A percentile compares a stretch with the other conserved stretches of the same genome.
These are phyloP conservation scores for Pontederia crassipes DNA, from an alignment of 176 grass and related monocot genomes.

Conservation along the genomic window DNA sequence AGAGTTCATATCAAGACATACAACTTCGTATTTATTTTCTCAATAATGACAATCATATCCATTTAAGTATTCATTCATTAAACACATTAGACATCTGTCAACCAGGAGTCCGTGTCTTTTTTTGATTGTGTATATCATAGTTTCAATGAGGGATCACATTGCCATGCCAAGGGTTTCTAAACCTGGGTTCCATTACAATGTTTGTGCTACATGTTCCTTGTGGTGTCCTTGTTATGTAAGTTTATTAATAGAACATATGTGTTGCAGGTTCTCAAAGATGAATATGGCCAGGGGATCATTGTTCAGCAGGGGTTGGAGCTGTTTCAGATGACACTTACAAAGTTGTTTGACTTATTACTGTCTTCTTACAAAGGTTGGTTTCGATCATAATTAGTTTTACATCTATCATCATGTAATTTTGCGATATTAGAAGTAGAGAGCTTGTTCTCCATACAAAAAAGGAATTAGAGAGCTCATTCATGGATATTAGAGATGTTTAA, in stretches of 20 bases:
- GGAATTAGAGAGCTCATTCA: not conserved
- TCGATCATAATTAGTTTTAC: not conserved
- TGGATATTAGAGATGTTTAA: no score
- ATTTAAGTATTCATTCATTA: no score
- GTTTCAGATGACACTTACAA: conserved; percentile 45
- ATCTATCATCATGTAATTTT: not conserved
- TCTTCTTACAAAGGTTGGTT: conserved; percentile 51
- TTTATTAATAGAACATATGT: conserved; percentile 16
- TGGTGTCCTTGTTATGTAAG: conserved; percentile 2
- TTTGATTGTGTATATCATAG: no score
- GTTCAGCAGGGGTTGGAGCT: conserved; percentile 61
- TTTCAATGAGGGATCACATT: no score
- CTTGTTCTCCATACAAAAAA: no score
- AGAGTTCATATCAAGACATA: no score
- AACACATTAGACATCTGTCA: no score
- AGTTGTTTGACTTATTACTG: conserved; percentile 56
- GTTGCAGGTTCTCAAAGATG: conserved; percentile 46
- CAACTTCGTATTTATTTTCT: no score
- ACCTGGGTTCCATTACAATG: not conserved
- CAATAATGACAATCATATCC: no score
- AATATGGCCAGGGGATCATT: conserved; percentile 52
- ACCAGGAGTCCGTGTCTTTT: no score
- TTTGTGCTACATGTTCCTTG: not conserved
- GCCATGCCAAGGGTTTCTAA: no score
- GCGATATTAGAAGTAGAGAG: not conserved